Evolutionary conservation across 2,329 filamentous ascomycete species (phyloP), one percentile per base, ranked within the genome.

Genomic region (Botrytis tulipae): DNA sequence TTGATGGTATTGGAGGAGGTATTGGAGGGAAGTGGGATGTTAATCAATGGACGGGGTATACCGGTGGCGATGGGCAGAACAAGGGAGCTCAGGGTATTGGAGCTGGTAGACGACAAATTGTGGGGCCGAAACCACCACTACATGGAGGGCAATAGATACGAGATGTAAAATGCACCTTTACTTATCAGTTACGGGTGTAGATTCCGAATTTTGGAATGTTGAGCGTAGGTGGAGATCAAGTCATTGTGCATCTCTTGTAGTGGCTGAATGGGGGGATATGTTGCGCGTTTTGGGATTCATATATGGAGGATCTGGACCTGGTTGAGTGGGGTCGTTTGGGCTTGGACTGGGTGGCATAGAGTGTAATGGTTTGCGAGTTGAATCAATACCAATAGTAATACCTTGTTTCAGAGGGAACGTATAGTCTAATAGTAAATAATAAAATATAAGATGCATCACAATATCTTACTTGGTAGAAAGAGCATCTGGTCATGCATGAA

Each of bases 31-130:
- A 87, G 25, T 95, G 92, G 92, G 92, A 95, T 73, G 78, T 80
- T 22, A 80, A 79, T 74, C 79, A 81, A 69, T 81, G 92, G 88
- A 85, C 85, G 75, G 92, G 92, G 0, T 95, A 88, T 79, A 92
- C 91, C 29, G 92, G 92, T 5, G 92, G 93, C 1, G 92, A 94
- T 81, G 88, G 86, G 75, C 90, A 93, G 85, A 94, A 94, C 79
- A 87, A 86, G 75, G 91, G 90, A 1, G 81, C 80, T 4, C 85
- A 89, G 75, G 91, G 91, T 3, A 92, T 91, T 74, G 91, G 93
- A 59, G 89, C 90, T 1, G 90, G 90, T 0, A 85, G 91, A 80
- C 87, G 93, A 80, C 92, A 93, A 84, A 94, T 95, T 82, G 90
- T 93, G n/a, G 93, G 93, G 18, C 92, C 92, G 0, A 85, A 92